Evolutionary conservation across 257 asterid species (phyloP), one percentile per base, ranked within the genome.

Genomic region (Penstemon eatonii): DNA sequence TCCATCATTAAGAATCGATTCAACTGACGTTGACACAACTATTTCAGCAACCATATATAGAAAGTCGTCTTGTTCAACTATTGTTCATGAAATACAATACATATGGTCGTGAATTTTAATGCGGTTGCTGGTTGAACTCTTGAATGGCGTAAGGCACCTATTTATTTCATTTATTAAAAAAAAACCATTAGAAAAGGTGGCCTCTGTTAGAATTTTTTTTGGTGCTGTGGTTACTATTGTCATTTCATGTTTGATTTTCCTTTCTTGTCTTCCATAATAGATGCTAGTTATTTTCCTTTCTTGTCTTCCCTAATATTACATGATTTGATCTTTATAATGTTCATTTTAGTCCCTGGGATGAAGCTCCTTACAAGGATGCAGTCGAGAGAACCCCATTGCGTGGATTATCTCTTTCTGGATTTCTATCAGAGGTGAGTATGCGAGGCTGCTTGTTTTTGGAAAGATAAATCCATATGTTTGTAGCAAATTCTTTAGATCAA

Each of bases 311-410:
- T 76, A 54, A 72, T 54, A 40, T 63, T 65, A 47, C 43, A 39
- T 82, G 71, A 45, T 69, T 75, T 67, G 65, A 68, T 71, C 42
- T 71, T 73, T 44, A 55, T 78, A 73, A 38, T 82, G 79, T 73
- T 63, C 74, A 66, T 79, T 74, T 49, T 83, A 94, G 99, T 63
- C 97, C 97, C 51, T 94, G 96, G 96, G 87, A 82, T 62, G 93
- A 85, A 76, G 76, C 84, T 81, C 99, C 97, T 76, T 94, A 90
- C 64, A 84, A 77, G 60, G 96, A 91, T 82, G 99, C 96, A 38
- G 96, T 87, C 4, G 90, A 89, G 79, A 87, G 91, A 81, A 91
- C 93, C 69, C 88, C 89, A 52, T 44, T 76, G 64, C 89, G 90
- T 45, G 93, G 95, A 12, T 60, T 91, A 73, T 87, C 97, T 81